Percentiles rank a stretch among this genome's conserved stretches.
phyloP scores from a whole-genome alignment of 2,329 filamentous ascomycete genomes.

The Ophiocordyceps camponoti-saundersi region DNA sequence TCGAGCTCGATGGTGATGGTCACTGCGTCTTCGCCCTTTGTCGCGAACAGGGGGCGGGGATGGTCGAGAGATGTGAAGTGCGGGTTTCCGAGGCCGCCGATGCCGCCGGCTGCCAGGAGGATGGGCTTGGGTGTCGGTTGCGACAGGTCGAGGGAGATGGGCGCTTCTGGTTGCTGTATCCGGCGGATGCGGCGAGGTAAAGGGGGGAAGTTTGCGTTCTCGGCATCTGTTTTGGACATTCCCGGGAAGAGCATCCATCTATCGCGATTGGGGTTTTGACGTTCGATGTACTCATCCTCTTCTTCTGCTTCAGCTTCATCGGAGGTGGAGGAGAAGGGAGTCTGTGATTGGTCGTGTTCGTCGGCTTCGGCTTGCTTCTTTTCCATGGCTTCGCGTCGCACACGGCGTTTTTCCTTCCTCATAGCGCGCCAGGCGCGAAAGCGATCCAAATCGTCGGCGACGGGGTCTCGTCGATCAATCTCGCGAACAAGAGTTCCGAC shows the following conservation, averaged over 20 bases:
- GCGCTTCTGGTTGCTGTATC: slow-evolving; percentile 52
- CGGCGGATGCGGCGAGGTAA: slow-evolving; percentile 33
- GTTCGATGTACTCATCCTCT: slow-evolving; percentile 21
- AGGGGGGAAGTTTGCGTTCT: slow-evolving; percentile 28
- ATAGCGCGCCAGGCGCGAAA: slow-evolving; percentile 15
- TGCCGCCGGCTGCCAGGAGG: slow-evolving; percentile 69
- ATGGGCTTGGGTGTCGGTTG: slow-evolving; percentile 69
- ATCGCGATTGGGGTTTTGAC: slow-evolving; percentile 34
- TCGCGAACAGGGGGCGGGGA: slow-evolving; percentile 71
- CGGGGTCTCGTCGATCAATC: slow-evolving; percentile 59
- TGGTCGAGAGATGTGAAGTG: slow-evolving; percentile 71
- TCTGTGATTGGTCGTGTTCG: slow-evolving; percentile 1
- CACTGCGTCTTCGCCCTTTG: slow-evolving; percentile 65
- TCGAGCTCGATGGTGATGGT: slow-evolving; percentile 72
- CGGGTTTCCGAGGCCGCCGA: slow-evolving; percentile 84
- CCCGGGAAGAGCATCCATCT: slow-evolving; percentile 84
- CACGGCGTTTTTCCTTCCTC: slow-evolving; percentile 15
- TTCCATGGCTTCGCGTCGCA: neutral
- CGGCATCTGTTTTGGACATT: slow-evolving; percentile 52
- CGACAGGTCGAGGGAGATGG: slow-evolving; percentile 57
- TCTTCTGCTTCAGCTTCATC: slow-evolving; percentile 4
- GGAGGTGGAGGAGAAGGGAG: neutral
- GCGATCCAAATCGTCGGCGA: slow-evolving; percentile 41
- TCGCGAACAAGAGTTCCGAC: slow-evolving; percentile 85
- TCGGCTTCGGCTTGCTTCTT: slow-evolving; percentile 5